Conservation (phyloP, 2,329 filamentous ascomycete genomes). For the Capronia americana region DNA sequence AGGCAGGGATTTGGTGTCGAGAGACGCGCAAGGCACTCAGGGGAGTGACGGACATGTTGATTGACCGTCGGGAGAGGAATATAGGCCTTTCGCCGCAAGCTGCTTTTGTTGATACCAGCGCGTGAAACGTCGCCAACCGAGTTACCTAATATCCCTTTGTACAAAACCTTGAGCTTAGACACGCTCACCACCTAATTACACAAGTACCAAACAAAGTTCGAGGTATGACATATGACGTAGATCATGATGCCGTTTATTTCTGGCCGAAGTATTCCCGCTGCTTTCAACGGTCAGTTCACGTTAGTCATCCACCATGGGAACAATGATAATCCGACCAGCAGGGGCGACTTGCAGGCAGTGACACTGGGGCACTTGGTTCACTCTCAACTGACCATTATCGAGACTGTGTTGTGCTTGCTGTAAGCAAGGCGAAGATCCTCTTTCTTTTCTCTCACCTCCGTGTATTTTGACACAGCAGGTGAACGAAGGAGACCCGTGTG, state of each 20-base stretch:
- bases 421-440: constrained; percentile 1
- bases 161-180: not conserved
- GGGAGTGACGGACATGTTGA: constrained; percentile 49
- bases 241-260: not conserved
- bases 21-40: constrained; percentile 63
- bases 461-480: not conserved
- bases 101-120: not conserved
- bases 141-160: not conserved
- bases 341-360: constrained; percentile 1
- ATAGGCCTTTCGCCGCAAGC: not conserved
- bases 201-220: not conserved
- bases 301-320: constrained; percentile 6
- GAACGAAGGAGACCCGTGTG: not conserved
- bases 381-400: not conserved
- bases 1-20: constrained; percentile 64
- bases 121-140: not conserved
- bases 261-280: not conserved
- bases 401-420: constrained; percentile 3
- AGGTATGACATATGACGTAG: not conserved
- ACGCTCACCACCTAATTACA: not conserved
- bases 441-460: not conserved
- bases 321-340: constrained; percentile 2
- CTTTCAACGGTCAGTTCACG: no score
- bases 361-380: not conserved
- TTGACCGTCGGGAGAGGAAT: not conserved